Evolutionary conservation across 495 filamentous ascomycete species (phyloP).

Genomic region (Hyaloscypha bicolor): DNA sequence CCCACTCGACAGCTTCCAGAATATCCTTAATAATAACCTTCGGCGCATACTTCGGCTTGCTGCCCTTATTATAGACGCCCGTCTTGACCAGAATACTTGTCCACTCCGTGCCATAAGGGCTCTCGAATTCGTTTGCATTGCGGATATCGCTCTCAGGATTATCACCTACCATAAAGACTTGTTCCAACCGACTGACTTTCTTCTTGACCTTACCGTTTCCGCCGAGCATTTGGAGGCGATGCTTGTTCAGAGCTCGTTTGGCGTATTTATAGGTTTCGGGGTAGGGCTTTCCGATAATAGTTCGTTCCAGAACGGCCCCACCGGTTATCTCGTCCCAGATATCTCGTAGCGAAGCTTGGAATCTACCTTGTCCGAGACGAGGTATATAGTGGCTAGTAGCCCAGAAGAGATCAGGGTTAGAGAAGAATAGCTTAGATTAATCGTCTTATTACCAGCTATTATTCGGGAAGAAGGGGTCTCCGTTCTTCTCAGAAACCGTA

Average conservation of each 20-base stretch:
- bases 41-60: slow-evolving; percentile 35
- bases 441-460: slow-evolving; percentile 73
- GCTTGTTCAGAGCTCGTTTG: slow-evolving; percentile 65
- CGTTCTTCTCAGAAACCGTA: slow-evolving; percentile 60
- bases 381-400: slow-evolving; percentile 78
- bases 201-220: slow-evolving; percentile 28
- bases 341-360: slow-evolving; percentile 80
- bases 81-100: slow-evolving; percentile 78
- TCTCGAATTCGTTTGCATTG: slow-evolving; percentile 80
- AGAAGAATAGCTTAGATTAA: slow-evolving; percentile 83
- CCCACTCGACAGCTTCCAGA: slow-evolving; percentile 43
- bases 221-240: slow-evolving; percentile 53
- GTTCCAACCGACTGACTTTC: slow-evolving; percentile 45
- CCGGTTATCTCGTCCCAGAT: slow-evolving; percentile 74
- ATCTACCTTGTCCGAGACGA: slow-evolving; percentile 90
- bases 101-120: slow-evolving; percentile 71
- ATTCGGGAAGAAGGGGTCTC: slow-evolving; percentile 61
- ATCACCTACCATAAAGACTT: slow-evolving; percentile 97
- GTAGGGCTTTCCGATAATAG: slow-evolving; percentile 80
- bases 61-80: slow-evolving; percentile 66
- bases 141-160: slow-evolving; percentile 91
- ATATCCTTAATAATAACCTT: slow-evolving; percentile 37
- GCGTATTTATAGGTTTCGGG: slow-evolving; percentile 80
- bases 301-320: slow-evolving; percentile 62
- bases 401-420: slow-evolving; percentile 90